Evolutionary conservation across 305 asterid genomes (phyloP).

Genomic region (Fraxinus ornus): DNA sequence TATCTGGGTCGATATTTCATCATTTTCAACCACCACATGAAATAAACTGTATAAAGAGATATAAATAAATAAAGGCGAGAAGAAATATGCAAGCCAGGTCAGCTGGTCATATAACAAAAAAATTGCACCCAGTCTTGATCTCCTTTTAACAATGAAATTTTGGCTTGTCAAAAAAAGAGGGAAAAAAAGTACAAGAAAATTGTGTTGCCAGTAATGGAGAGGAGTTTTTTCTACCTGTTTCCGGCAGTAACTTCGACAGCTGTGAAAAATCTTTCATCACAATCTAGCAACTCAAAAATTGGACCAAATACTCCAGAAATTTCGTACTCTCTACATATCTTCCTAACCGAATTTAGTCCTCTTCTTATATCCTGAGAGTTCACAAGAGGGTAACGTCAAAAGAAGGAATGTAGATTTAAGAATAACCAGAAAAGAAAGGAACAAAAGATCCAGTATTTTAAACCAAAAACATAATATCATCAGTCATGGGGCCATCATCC

Average conservation of each 20-base stretch:
- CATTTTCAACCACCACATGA: constrained; percentile 93
- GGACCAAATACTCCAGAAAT: constrained; percentile 88
- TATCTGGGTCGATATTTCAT: constrained; percentile 84
- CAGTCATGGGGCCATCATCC: neutral
- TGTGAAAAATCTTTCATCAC: constrained; percentile 88
- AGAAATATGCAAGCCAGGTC: constrained; percentile 9
- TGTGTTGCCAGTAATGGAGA: constrained; percentile 9
- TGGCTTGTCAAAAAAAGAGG: constrained; percentile 6
- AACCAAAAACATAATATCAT: constrained; percentile 15
- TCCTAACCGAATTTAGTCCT: constrained; percentile 83
- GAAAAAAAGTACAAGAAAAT: neutral
- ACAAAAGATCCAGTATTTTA: constrained; percentile 9
- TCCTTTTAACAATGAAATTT: constrained; percentile 11
- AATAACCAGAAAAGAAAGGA: neutral
- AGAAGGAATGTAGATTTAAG: constrained; percentile 12
- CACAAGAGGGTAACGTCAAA: constrained; percentile 14
- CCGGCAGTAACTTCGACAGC: constrained; percentile 99
- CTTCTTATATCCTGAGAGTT: constrained; percentile 86
- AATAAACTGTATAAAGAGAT: constrained; percentile 61
- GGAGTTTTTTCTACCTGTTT: constrained; percentile 58
- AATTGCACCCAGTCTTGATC: neutral
- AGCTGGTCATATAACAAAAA: neutral
- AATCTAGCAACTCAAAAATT: constrained; percentile 82
- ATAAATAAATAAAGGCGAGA: constrained; percentile 14
- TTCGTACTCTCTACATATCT: constrained; percentile 54